Base-by-base conservation (phyloP, 2,329 filamentous ascomycete species). In the Xenosphaeropsis pyriputrescens region DNA sequence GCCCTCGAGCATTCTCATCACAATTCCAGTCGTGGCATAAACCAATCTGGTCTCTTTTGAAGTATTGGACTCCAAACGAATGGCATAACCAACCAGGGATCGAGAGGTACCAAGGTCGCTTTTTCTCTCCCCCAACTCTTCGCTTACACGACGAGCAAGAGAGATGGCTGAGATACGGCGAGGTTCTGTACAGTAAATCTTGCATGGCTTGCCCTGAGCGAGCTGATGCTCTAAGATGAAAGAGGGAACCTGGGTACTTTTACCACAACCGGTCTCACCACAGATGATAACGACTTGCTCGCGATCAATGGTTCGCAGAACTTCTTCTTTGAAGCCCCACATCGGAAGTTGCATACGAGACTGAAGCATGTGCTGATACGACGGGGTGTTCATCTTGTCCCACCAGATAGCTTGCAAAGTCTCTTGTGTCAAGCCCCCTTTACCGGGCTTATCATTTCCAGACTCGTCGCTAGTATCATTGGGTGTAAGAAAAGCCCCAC, bases 1-100 rank as follows among this genome's bases (percentile, higher is more conserved):
- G 7, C 80, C 79, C 57, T 98, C 91, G 12, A 98, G 68, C 89
- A 98, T 96, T 18, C 91, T 78, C 67, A 98, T 84, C n/a, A 98
- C 85, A 41, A 98, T 93, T 63, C 91, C 75, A 5, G 75, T 81
- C 2, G 81, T 95, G 38, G 91, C 91, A 58, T 86, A 98, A 5
- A 96, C 75, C 18, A 98, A 71, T 37, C 85, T 71, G 2, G 88
- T 96, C 48, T 85, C 78, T 19, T 76, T 72, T 13, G 78, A 80
- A 0, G 81, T 82, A 50, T 93, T 93, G 35, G 85, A 83, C 57
- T 98, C 91, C 15, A 98, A 64, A 14, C 91, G 76, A 48, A 98
- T 95, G 2, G 91, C 86, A 63, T 93, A 98, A 33, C 91, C 91
- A 16, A 98, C 79, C 2, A 98, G 67, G 3, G 91, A 96, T 38